These are phyloP conservation scores for Teratosphaeria epicoccoides DNA, from an alignment of 2,329 filamentous ascomycete species.

Conservation along the genomic window DNA sequence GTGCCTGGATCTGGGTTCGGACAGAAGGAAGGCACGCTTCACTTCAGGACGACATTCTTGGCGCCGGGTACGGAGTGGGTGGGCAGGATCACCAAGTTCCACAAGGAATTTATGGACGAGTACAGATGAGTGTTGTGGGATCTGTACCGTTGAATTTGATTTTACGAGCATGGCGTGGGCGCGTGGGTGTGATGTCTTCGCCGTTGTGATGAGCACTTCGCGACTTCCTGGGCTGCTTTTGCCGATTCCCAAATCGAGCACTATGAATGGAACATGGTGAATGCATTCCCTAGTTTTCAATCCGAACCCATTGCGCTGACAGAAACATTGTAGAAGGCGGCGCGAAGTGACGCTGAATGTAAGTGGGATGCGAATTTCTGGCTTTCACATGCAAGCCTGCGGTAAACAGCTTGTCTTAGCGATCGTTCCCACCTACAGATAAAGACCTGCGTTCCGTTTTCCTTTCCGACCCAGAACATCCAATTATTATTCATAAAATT, in stretches of 20 bases:
- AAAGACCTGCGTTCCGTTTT: no score
- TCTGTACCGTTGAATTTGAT: background rate
- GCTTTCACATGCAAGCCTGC: background rate
- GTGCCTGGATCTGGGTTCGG: constrained; percentile 90
- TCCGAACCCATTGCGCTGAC: background rate
- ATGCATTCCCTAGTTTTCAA: background rate
- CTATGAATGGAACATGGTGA: background rate
- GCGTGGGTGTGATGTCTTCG: background rate
- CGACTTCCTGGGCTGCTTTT: background rate
- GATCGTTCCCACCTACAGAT: background rate
- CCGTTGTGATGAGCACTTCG: background rate
- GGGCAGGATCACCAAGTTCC: constrained; percentile 75
- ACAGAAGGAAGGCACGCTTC: constrained; percentile 79
- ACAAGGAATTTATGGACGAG: constrained; percentile 81
- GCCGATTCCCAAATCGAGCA: background rate
- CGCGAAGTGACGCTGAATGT: background rate
- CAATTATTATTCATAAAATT: no score
- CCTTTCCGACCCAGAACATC: no score
- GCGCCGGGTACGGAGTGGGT: constrained; percentile 96
- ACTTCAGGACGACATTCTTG: constrained; percentile 95
- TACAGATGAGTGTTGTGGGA: constrained; percentile 37
- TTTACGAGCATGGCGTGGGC: background rate
- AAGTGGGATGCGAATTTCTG: background rate
- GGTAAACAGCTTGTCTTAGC: background rate
- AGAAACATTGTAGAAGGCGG: background rate